Base-by-base conservation (phyloP, 768 basidiomycete genomes). In the Pisolithus tinctorius region DNA sequence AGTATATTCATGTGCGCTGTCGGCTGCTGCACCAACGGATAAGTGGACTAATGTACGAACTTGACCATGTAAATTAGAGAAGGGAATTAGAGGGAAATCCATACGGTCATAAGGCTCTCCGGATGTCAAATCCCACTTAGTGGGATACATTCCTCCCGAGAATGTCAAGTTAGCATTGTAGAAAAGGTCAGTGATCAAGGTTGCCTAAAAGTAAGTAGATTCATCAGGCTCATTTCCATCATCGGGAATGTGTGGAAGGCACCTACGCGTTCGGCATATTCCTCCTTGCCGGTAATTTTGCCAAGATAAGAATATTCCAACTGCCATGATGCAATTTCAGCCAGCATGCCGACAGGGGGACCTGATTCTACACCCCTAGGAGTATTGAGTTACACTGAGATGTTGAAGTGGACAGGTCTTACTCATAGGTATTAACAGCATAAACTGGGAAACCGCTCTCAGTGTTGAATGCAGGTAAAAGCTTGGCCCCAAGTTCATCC, bases 241-340 rank as follows among this genome's bases (percentile, higher is more conserved):
- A 14, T 14, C 26, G 11, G 25, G 14, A n/a, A 29, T 6, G 48
- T 37, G 29, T 27, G 8, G 20, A 26, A 14, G 17, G 13, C 7
- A 66, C 78, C 11, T 54, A 83, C 85, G 52, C 74, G 75, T 49
- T 80, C 74, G 53, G 74, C 77, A 59, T 84, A 82, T 36, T 73
- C 74, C 47, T 77, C 75, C 55, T 86, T 83, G 2, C 86, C 86
- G 1, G 89, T 92, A 9, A 84, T 64, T 56, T 87, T 83, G 1
- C 87, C 86, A 2, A 94, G 76, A 58, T 93, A 93, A 50, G 84
- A 78, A 63, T 91, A 88, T 65, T 95, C 93, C 46, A 95, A 63
- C 62, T 93, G 90, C 50, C 87, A 72, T 41, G 80, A 88, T 4
- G 82, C 88, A 39, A 92, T 82, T 65, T 96, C 93, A 0, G 93